Conservation (phyloP, 2,329 filamentous ascomycete species). For the Talaromyces marneffei region DNA sequence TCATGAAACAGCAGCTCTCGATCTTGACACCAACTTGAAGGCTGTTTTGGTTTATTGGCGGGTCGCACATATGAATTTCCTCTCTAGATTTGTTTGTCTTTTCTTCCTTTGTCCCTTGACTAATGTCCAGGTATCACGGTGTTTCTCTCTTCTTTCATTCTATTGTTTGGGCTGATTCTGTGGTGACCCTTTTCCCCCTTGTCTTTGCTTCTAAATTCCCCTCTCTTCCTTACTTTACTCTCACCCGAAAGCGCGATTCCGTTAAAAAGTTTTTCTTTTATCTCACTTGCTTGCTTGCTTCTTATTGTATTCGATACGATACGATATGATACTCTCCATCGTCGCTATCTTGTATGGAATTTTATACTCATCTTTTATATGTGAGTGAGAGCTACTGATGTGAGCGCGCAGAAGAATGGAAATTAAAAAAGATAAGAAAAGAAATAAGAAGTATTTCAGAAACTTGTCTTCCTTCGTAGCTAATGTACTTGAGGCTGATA, state of each 20-base stretch:
- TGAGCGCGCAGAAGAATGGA: not conserved
- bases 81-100: slow-evolving; percentile 9
- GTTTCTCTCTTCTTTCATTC: not conserved
- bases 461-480: not conserved
- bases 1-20: slow-evolving; percentile 10
- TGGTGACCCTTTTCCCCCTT: slow-evolving; percentile 3
- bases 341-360: not conserved
- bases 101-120: slow-evolving; percentile 9
- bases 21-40: slow-evolving; percentile 6
- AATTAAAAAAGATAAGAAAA: not conserved
- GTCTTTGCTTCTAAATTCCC: not conserved
- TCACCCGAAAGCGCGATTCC: slow-evolving; percentile 5
- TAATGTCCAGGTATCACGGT: slow-evolving; percentile 12
- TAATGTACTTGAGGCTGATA: no score
- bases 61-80: slow-evolving; percentile 9
- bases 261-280: not conserved
- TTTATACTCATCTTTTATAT: not conserved
- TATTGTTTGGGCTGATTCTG: slow-evolving; percentile 11
- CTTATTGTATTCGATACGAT: slow-evolving; percentile 2
- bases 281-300: not conserved
- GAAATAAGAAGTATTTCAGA: slow-evolving; percentile 3
- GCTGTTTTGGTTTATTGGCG: slow-evolving; percentile 13
- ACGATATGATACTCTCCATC: not conserved
- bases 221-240: not conserved
- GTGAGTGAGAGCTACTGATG: not conserved